A percentile compares a stretch with the other conserved stretches of the same genome.
Evolutionary conservation across 2,329 filamentous ascomycete genomes (phyloP).

Genomic region (Echinosphaeria canescens): DNA sequence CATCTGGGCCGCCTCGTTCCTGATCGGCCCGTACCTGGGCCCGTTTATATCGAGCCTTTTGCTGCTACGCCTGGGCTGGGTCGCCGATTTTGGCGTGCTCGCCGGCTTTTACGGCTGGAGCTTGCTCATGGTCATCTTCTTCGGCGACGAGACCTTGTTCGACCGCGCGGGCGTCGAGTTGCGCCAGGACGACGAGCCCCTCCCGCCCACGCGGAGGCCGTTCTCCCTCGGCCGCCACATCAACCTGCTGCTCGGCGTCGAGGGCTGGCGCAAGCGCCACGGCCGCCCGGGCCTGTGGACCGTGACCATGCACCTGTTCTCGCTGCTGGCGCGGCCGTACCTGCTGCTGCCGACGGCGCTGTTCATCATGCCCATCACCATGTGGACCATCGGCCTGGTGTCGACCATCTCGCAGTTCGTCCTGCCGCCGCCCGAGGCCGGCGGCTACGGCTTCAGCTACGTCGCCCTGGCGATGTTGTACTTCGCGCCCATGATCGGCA

Average conservation of each 20-base stretch:
- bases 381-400: slow-evolving; percentile 31
- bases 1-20: slow-evolving; percentile 19
- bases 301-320: slow-evolving; percentile 13
- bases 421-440: slow-evolving; percentile 17
- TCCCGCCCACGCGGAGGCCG: slow-evolving; percentile 12
- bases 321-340: slow-evolving; percentile 11
- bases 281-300: slow-evolving; percentile 15
- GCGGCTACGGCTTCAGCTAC: slow-evolving; percentile 26
- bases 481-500: slow-evolving; percentile 31
- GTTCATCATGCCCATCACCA: slow-evolving; percentile 18
- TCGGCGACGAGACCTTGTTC: slow-evolving; percentile 26
- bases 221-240: slow-evolving; percentile 11
- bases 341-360: slow-evolving; percentile 13
- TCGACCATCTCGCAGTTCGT: slow-evolving; percentile 30
- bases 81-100: slow-evolving; percentile 13
- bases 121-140: slow-evolving; percentile 14
- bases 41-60: slow-evolving; percentile 15
- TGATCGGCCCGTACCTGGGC: slow-evolving; percentile 19
- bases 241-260: slow-evolving; percentile 9
- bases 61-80: slow-evolving; percentile 11
- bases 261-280: slow-evolving; percentile 17
- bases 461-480: slow-evolving; percentile 31
- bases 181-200: too few relatives aligned
- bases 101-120: slow-evolving; percentile 19
- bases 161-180: too few relatives aligned